Evolutionary conservation across 1,284 basidiomycete genomes (phyloP), one percentile per base, ranked within the genome.

Genomic region (Irpex sp.): DNA sequence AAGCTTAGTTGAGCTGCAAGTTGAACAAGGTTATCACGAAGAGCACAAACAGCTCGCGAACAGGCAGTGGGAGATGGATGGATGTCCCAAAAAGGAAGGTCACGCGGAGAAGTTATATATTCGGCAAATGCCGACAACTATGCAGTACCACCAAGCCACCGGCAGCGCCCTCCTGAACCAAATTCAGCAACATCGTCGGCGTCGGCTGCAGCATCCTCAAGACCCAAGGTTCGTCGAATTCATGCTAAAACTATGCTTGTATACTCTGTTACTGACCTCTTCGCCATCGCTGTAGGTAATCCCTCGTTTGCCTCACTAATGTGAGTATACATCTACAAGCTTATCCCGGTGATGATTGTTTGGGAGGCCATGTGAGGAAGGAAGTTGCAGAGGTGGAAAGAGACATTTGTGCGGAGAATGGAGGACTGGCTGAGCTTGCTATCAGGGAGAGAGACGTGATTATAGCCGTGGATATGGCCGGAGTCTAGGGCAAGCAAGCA

Each of bases 181-280:
- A 61, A 63, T 66, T 59, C 61, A 66, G 64, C 59, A 70, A 64
- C 66, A 68, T 64, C 70, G 65, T 71, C 72, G 71, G 68, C 71
- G 72, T 66, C 70, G 72, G 71, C 71, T 67, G 69, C 70, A 72
- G 72, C 73, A 74, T 72, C 70, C 66, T 72, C 74, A 76, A 74
- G 72, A 71, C 64, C 67, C 67, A 72, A 74, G 74, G 74, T 75
- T 71, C 61, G 72, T 63, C 57, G 66, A 43, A 15, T 43, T 43
- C 2, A 43, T 50, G 15, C 13, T 50, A 17, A 63, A 64, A 59
- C 67, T 68, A 65, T 71, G 71, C 64, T 39, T 43, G 47, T 64
- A 19, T 49, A 19, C 19, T 47, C 21, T 31, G 13, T 57, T 57
- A 61, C 61, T 71, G 61, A 70, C 54, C 17, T 17, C 2, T 19